Percentiles rank a stretch among this genome's conserved stretches.
Conservation (phyloP, 2,329 filamentous ascomycete genomes). For the Aspergillus neoniger region DNA sequence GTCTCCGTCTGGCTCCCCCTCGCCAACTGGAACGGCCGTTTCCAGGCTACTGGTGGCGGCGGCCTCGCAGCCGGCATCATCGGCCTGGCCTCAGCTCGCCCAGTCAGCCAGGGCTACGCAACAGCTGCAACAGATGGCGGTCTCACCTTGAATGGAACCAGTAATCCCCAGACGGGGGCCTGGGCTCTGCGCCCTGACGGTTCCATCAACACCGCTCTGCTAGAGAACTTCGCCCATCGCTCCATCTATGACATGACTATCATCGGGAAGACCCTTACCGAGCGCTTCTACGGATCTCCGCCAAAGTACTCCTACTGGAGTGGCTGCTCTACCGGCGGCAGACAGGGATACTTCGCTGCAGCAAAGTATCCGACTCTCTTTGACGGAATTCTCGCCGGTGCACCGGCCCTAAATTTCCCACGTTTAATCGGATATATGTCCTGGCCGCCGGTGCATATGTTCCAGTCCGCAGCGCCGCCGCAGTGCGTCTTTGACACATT, state of each 20-base stretch:
- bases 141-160: not conserved
- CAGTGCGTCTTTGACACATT: slow-evolving; percentile 18
- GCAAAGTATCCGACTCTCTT: slow-evolving; percentile 24
- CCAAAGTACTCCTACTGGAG: slow-evolving; percentile 8
- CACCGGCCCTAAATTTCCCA: slow-evolving; percentile 20
- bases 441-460: slow-evolving; percentile 21
- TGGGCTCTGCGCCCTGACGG: slow-evolving; percentile 1
- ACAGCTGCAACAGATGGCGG: slow-evolving; percentile 1
- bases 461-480: slow-evolving; percentile 9
- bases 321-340: slow-evolving; percentile 25
- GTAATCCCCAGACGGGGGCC: not conserved
- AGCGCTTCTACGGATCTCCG: slow-evolving; percentile 6
- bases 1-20: slow-evolving; percentile 8
- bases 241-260: slow-evolving; percentile 9
- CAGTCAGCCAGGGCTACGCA: slow-evolving; percentile 3
- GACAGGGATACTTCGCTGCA: slow-evolving; percentile 22
- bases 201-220: slow-evolving; percentile 2
- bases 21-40: slow-evolving; percentile 10
- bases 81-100: not conserved
- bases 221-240: slow-evolving; percentile 5
- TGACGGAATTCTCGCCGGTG: slow-evolving; percentile 29
- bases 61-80: slow-evolving; percentile 9
- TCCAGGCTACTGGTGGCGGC: slow-evolving; percentile 13
- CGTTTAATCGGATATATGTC: slow-evolving; percentile 9
- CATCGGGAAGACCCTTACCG: slow-evolving; percentile 7